Conservation (phyloP, 2,329 filamentous ascomycete species). For the Remersonia thermophila region DNA sequence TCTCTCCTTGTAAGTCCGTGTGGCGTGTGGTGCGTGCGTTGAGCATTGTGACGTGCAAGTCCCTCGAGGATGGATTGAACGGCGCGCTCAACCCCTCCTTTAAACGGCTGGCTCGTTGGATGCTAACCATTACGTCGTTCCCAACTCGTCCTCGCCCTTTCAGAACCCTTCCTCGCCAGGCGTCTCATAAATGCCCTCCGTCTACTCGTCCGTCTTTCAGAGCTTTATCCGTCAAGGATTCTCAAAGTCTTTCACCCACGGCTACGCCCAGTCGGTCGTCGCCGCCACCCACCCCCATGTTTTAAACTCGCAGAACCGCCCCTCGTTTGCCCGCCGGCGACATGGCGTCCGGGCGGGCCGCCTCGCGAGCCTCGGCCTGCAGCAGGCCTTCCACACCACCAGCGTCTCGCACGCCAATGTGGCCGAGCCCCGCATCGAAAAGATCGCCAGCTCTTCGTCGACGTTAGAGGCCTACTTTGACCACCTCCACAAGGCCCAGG, state of each 20-base stretch:
- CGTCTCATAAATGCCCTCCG: slow-evolving; percentile 79
- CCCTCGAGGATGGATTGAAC: too few relatives aligned
- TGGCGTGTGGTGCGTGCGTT: slow-evolving; percentile 7
- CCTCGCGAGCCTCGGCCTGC: slow-evolving; percentile 53
- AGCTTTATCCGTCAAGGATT: slow-evolving; percentile 95
- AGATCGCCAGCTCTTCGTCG: slow-evolving; percentile 29
- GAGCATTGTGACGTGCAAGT: too few relatives aligned
- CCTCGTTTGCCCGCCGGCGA: slow-evolving; percentile 45
- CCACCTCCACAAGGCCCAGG: slow-evolving; percentile 71
- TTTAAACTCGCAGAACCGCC: slow-evolving; percentile 60
- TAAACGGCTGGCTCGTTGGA: too few relatives aligned
- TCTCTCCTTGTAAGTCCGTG: slow-evolving; percentile 51
- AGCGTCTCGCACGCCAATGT: slow-evolving; percentile 38
- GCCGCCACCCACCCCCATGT: slow-evolving; percentile 74
- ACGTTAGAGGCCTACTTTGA: slow-evolving; percentile 78
- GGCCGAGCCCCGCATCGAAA: slow-evolving; percentile 45
- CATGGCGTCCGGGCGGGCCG: slow-evolving; percentile 42
- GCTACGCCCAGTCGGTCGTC: slow-evolving; percentile 95
- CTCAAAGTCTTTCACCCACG: slow-evolving; percentile 92
- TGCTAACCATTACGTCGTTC: too few relatives aligned
- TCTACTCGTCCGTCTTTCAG: slow-evolving; percentile 56
- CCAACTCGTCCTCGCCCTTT: too few relatives aligned
- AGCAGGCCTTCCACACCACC: slow-evolving; percentile 62
- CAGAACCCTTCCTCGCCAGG: slow-evolving; percentile 47
- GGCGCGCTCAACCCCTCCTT: too few relatives aligned